These are phyloP conservation scores for Juncus inflexus DNA, from an alignment of 176 grass and related monocot genomes.

Conservation along the genomic window DNA sequence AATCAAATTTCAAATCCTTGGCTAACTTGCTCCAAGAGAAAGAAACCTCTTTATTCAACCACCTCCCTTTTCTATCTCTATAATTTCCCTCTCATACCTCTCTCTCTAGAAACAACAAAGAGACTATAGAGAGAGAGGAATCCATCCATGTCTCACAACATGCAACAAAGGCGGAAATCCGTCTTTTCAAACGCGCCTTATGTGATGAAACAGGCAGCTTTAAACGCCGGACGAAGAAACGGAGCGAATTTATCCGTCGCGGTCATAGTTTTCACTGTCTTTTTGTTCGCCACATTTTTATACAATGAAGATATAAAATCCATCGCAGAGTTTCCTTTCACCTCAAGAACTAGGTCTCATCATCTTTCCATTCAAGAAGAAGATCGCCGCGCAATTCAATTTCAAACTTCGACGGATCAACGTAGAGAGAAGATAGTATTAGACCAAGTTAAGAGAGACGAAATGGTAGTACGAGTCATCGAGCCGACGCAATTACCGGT, in stretches of 20 bases:
- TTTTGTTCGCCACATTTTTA: conserved; percentile 78
- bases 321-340: conserved; percentile 76
- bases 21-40: conserved; percentile 17
- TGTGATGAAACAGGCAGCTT: conserved; percentile 65
- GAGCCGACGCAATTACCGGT: conserved; percentile 19
- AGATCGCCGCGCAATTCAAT: conserved; percentile 47
- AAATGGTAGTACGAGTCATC: conserved; percentile 5
- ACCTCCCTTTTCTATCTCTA: conserved; percentile 13
- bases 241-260: conserved; percentile 60
- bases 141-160: conserved; percentile 3
- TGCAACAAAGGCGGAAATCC: conserved; percentile 83
- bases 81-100: not conserved
- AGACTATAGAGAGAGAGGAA: conserved; percentile 7
- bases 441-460: not conserved
- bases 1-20: not conserved
- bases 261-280: conserved; percentile 57
- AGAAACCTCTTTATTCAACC: conserved; percentile 25
- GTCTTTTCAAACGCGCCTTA: conserved; percentile 51
- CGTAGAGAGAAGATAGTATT: not conserved
- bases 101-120: conserved; percentile 37
- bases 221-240: conserved; percentile 63
- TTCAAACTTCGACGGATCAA: conserved; percentile 18
- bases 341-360: conserved; percentile 40
- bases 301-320: conserved; percentile 98
- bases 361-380: conserved; percentile 59